Percentiles rank a stretch among this genome's conserved stretches.
Evolutionary conservation across 192 early-diverging fungal species (phyloP).

Genomic region (Entomortierella beljakovae): DNA sequence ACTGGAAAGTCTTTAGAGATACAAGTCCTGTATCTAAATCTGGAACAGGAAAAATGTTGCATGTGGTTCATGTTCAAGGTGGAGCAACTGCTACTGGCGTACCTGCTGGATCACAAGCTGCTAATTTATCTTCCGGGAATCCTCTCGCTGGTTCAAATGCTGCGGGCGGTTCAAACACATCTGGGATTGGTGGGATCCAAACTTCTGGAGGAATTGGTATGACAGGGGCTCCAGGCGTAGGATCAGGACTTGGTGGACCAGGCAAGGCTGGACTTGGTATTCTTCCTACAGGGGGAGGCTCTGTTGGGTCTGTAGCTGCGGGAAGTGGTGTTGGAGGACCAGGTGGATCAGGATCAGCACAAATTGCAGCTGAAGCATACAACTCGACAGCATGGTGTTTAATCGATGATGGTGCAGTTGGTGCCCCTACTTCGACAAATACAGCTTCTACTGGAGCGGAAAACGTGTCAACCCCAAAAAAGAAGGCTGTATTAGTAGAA

Average conservation of each 20-base stretch:
- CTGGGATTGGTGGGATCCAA: neutral
- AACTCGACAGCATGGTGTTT: conserved; percentile 46
- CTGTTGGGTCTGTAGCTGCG: conserved; percentile 5
- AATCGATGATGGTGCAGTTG: conserved; percentile 44
- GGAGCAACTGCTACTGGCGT: conserved; percentile 35
- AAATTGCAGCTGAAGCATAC: conserved; percentile 14
- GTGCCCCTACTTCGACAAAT: neutral
- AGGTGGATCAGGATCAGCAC: conserved; percentile 3
- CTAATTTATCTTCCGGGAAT: conserved; percentile 14
- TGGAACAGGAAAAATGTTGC: conserved; percentile 53
- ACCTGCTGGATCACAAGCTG: conserved; percentile 22
- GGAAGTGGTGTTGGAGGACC: conserved; percentile 4
- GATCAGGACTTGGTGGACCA: neutral
- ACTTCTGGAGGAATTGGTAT: neutral
- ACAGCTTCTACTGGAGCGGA: conserved; percentile 3
- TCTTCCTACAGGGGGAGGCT: conserved; percentile 15
- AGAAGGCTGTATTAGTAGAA: conserved; percentile 58
- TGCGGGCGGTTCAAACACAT: neutral
- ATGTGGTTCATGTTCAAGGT: conserved; percentile 49
- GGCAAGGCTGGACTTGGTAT: conserved; percentile 40
- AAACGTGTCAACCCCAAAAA: conserved; percentile 7
- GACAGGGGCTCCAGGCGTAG: neutral
- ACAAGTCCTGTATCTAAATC: conserved; percentile 48
- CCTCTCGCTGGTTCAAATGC: neutral
- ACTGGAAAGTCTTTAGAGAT: conserved; percentile 52